Percentiles rank a stretch among this genome's conserved stretches.
Conservation (phyloP, 768 basidiomycete species). For the Xanthoconium purpureum region DNA sequence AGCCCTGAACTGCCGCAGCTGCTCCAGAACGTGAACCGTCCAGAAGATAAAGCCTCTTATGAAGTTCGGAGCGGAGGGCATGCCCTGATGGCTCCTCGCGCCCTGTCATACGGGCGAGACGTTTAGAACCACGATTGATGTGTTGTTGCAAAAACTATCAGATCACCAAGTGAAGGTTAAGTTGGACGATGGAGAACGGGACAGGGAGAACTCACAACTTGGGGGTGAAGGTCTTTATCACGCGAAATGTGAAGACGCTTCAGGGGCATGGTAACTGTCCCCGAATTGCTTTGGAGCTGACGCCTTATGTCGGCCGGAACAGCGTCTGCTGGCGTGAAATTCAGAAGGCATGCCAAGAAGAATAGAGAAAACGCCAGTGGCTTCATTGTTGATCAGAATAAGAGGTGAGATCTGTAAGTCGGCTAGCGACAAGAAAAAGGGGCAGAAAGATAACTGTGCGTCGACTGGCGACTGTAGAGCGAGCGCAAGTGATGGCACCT, state of each 20-base stretch:
- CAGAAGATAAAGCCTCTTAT: constrained; percentile 40
- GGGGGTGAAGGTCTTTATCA: constrained; percentile 38
- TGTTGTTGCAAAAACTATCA: constrained; percentile 63
- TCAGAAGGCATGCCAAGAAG: constrained; percentile 51
- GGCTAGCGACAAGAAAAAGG: constrained; percentile 9
- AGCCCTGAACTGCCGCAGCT: neutral
- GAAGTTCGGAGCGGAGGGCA: constrained; percentile 44
- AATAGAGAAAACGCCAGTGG: constrained; percentile 45
- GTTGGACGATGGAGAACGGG: neutral
- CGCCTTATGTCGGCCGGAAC: constrained; percentile 19
- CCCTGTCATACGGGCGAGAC: constrained; percentile 68
- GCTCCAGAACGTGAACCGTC: constrained; percentile 20
- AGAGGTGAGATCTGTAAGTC: constrained; percentile 2
- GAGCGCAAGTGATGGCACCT: constrained; percentile 17
- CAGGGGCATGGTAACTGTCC: constrained; percentile 42
- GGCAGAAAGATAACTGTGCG: neutral
- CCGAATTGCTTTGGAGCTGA: constrained; percentile 14
- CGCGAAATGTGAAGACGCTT: constrained; percentile 33
- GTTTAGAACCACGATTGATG: constrained; percentile 61
- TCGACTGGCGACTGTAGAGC: constrained; percentile 19
- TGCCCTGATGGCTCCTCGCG: constrained; percentile 47
- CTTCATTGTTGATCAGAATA: constrained; percentile 43
- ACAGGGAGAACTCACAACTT: constrained; percentile 36
- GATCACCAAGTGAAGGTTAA: neutral
- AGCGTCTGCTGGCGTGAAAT: constrained; percentile 36